These are phyloP conservation scores for Rostrohypoxylon terebratum DNA, from an alignment of 495 filamentous ascomycete genomes.

Conservation along the genomic window DNA sequence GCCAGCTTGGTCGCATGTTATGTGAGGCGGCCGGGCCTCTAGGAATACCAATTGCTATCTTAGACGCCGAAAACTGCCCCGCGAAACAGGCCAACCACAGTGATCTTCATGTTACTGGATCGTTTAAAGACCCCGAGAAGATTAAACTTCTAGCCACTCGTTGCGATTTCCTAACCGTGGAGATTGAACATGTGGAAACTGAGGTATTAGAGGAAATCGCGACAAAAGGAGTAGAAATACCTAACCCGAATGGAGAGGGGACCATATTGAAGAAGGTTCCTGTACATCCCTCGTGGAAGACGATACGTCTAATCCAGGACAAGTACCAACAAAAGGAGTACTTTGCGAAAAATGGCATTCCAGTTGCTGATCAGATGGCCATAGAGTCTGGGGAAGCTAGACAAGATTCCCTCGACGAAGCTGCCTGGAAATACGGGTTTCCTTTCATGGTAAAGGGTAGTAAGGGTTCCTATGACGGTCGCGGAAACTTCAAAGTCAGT, in stretches of 20 bases:
- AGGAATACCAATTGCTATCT: slow-evolving; percentile 81
- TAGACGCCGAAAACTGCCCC: slow-evolving; percentile 82
- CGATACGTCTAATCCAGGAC: slow-evolving; percentile 93
- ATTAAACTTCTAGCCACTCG: slow-evolving; percentile 79
- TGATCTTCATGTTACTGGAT: slow-evolving; percentile 80
- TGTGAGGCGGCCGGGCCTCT: slow-evolving; percentile 88
- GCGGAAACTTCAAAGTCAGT: slow-evolving; percentile 86
- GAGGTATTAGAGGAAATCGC: slow-evolving; percentile 88
- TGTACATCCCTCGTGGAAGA: slow-evolving; percentile 90
- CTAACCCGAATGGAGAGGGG: slow-evolving; percentile 53
- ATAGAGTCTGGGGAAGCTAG: slow-evolving; percentile 63
- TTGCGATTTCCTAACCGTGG: slow-evolving; percentile 91
- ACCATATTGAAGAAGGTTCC: slow-evolving; percentile 58
- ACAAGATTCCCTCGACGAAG: slow-evolving; percentile 69
- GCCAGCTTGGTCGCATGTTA: slow-evolving; percentile 96
- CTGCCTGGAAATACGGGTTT: slow-evolving; percentile 76
- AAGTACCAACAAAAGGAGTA: slow-evolving; percentile 94
- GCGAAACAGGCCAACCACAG: slow-evolving; percentile 92
- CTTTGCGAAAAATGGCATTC: slow-evolving; percentile 72
- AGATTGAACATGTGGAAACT: slow-evolving; percentile 98
- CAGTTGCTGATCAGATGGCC: slow-evolving; percentile 75
- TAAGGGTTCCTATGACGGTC: slow-evolving; percentile 93
- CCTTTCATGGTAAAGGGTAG: slow-evolving; percentile 96
- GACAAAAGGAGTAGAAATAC: slow-evolving; percentile 64
- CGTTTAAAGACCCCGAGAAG: slow-evolving; percentile 81